Evolutionary conservation across 2,329 filamentous ascomycete species (phyloP).

Genomic region (Rhytidhysteron rufulum): DNA sequence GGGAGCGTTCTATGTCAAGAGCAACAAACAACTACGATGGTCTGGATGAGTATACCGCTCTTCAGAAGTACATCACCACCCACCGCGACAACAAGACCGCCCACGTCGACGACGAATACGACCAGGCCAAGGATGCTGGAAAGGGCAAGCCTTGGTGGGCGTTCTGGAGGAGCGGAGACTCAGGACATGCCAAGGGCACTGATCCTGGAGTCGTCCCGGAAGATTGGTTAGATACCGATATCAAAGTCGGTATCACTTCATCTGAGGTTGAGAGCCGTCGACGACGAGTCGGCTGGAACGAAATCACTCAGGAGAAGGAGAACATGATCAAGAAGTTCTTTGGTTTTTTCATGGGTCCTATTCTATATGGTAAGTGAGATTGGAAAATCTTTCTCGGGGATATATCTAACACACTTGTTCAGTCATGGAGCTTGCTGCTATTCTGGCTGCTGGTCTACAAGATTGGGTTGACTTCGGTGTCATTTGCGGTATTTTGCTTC

Average conservation of each 20-base stretch:
- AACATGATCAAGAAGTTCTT: slow-evolving; percentile 73
- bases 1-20: slow-evolving; percentile 31
- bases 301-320: slow-evolving; percentile 69
- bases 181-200: slow-evolving; percentile 24
- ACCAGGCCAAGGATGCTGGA: slow-evolving; percentile 35
- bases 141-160: slow-evolving; percentile 56
- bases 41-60: slow-evolving; percentile 61
- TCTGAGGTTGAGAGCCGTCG: slow-evolving; percentile 61
- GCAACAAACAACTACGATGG: slow-evolving; percentile 39
- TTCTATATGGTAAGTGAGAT: slow-evolving; percentile 65
- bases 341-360: slow-evolving; percentile 70
- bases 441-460: slow-evolving; percentile 68
- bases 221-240: slow-evolving; percentile 64
- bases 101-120: slow-evolving; percentile 41
- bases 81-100: slow-evolving; percentile 58
- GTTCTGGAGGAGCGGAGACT: slow-evolving; percentile 48
- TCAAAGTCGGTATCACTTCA: slow-evolving; percentile 58
- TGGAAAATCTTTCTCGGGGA: slow-evolving; percentile 6
- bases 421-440: slow-evolving; percentile 75
- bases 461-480: slow-evolving; percentile 77
- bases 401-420: slow-evolving; percentile 5
- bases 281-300: slow-evolving; percentile 67
- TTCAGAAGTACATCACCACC: slow-evolving; percentile 65
- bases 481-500: slow-evolving; percentile 69
- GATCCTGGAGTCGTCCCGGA: slow-evolving; percentile 50